A percentile compares a stretch with the other conserved stretches of the same genome.
Conservation (phyloP, 192 early-diverging fungal species). For the Podila horticola region DNA sequence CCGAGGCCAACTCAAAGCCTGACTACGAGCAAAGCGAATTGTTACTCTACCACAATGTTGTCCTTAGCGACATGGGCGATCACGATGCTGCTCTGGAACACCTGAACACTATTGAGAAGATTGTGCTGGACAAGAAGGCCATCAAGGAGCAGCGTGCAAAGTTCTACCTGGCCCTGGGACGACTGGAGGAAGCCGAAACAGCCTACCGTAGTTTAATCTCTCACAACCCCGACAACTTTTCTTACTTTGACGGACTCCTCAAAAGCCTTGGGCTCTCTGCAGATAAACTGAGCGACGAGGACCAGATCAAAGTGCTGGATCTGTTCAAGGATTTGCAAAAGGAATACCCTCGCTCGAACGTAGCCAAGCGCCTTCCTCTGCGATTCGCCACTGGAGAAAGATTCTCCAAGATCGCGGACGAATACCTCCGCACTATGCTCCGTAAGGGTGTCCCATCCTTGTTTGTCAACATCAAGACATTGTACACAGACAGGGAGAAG, state of each 20-base stretch:
- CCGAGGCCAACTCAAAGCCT: slow-evolving; percentile 15
- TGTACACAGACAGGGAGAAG: slow-evolving; percentile 76
- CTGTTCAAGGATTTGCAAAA: slow-evolving; percentile 58
- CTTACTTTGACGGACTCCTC: slow-evolving; percentile 77
- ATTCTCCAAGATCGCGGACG: slow-evolving; percentile 71
- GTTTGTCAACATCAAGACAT: slow-evolving; percentile 84
- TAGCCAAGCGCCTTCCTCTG: slow-evolving; percentile 81
- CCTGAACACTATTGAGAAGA: slow-evolving; percentile 76
- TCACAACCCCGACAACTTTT: slow-evolving; percentile 83
- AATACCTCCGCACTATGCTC: slow-evolving; percentile 76
- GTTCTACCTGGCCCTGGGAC: slow-evolving; percentile 71
- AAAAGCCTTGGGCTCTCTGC: slow-evolving; percentile 61
- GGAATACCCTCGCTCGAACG: slow-evolving; percentile 87
- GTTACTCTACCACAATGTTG: slow-evolving; percentile 84
- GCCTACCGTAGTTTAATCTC: slow-evolving; percentile 82
- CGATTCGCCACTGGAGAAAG: slow-evolving; percentile 73
- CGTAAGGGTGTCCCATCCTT: slow-evolving; percentile 95
- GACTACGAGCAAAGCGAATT: slow-evolving; percentile 85
- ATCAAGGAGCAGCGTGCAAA: slow-evolving; percentile 83
- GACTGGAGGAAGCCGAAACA: slow-evolving; percentile 74
- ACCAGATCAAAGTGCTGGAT: slow-evolving; percentile 34
- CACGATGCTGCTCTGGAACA: slow-evolving; percentile 80
- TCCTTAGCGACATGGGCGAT: slow-evolving; percentile 90
- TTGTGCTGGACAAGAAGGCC: slow-evolving; percentile 77
- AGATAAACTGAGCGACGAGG: slow-evolving; percentile 29